Base-by-base conservation (phyloP, 306 rosid genomes). In the Trifolium pratense region DNA sequence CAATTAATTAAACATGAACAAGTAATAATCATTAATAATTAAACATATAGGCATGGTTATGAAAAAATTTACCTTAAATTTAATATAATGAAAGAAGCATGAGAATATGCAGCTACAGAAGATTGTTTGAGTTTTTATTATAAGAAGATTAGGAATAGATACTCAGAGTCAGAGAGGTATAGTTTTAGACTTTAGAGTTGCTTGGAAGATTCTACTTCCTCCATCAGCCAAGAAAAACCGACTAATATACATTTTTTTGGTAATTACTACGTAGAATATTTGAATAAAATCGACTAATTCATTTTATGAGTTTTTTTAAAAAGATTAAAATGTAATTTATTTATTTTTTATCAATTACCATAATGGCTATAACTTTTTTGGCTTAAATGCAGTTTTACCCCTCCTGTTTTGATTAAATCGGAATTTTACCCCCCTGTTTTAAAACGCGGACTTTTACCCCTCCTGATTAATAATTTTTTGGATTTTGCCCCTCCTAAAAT, bases 181-280 rank as follows among this genome's bases (percentile, higher is more conserved):
- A 4, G 16, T 15, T 56, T 11, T 17, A 39, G 16, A 60, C 42
- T 59, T 66, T 75, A 25, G 8, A 3, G 26, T 76, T 67, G 69
- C 69, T 68, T 76, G 62, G 36, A 76, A 68, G 62, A 68, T 42
- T 57, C 75, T 76, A 32, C 81, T 76, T 79, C 84, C 77, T 75
- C 42, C 51, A 11, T 16, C 34, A 70, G 40, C 80, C 86, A 75
- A 48, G 37, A 9, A 75, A 74, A 75, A 49, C 49, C 5, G 5
- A 1, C 3, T 17, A 15, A 29, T 49, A 29, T 25, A 13, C 39
- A 0, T 25, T 23, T 45, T 66, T 40, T 21, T 25, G 17, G 37
- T 57, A 57, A 25, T 26, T 10, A n/a, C n/a, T n/a, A n/a, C n/a
- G n/a, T n/a, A n/a, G n/a, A n/a, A n/a, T n/a, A n/a, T n/a, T n/a